Evolutionary conservation across 805 yeast species (phyloP).

Genomic region (Pichia eremophila): DNA sequence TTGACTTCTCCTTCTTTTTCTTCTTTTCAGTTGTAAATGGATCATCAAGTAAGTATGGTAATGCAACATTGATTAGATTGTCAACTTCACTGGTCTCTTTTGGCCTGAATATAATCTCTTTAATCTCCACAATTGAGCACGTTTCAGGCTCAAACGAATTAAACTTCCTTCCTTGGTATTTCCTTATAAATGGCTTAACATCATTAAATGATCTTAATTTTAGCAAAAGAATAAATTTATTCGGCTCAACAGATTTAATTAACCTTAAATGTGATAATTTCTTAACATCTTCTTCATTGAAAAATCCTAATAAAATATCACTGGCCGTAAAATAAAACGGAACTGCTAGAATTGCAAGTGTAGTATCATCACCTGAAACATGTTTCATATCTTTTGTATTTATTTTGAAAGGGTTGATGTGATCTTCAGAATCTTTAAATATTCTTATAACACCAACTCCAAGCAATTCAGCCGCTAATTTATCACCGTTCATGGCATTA

Average conservation of each 20-base stretch:
- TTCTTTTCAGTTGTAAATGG: conserved; percentile 45
- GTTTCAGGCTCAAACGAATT: conserved; percentile 84
- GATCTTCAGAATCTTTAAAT: conserved; percentile 42
- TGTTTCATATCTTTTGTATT: conserved; percentile 7
- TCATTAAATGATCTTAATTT: conserved; percentile 50
- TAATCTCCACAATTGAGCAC: conserved; percentile 70
- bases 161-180: conserved; percentile 64
- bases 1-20: neutral
- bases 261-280: conserved; percentile 64
- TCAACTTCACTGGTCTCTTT: conserved; percentile 4
- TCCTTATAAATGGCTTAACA: conserved; percentile 57
- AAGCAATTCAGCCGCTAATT: conserved; percentile 50
- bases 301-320: conserved; percentile 63
- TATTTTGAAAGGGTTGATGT: conserved; percentile 10
- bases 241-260: conserved; percentile 53
- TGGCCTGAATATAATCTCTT: conserved; percentile 40
- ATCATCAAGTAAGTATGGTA: conserved; percentile 65
- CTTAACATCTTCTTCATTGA: conserved; percentile 52
- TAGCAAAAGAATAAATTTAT: conserved; percentile 67
- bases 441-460: conserved; percentile 71
- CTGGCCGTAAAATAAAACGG: conserved; percentile 84
- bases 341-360: conserved; percentile 72
- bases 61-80: conserved; percentile 18
- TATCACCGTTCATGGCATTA: conserved; percentile 22
- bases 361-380: conserved; percentile 46